A percentile compares a stretch with the other conserved stretches of the same genome.
These are phyloP conservation scores for Spergularia bocconei DNA, from an alignment of 148 eudicot species.

Conservation along the genomic window DNA sequence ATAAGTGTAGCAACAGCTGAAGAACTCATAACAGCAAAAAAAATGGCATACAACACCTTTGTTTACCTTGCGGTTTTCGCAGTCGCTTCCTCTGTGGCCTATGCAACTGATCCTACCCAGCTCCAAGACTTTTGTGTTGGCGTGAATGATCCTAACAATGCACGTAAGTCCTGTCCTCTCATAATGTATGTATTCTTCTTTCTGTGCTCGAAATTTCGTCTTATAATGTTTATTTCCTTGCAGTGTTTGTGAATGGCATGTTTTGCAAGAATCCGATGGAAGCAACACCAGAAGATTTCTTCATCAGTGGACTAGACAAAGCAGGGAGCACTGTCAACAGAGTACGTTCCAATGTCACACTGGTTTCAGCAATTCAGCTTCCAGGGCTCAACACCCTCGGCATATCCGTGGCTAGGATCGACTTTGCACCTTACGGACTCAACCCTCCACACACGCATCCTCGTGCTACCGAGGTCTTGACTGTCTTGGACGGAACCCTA, in stretches of 20 bases:
- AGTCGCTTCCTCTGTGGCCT: slow-evolving; percentile 16
- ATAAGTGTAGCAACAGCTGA: background rate
- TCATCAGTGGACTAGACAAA: slow-evolving; percentile 13
- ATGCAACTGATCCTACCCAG: slow-evolving; percentile 28
- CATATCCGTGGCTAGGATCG: slow-evolving; percentile 14
- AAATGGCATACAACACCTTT: slow-evolving; percentile 16
- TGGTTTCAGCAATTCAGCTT: slow-evolving; percentile 7
- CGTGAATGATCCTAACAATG: slow-evolving; percentile 21
- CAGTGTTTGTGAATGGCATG: slow-evolving; percentile 20
- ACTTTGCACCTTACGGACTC: slow-evolving; percentile 17
- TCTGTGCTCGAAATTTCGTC: background rate
- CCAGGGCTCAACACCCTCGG: slow-evolving; percentile 22
- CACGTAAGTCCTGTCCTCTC: background rate
- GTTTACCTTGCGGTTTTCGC: slow-evolving; percentile 3
- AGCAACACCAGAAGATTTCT: slow-evolving; percentile 12
- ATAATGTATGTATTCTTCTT: background rate
- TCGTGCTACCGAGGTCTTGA: slow-evolving; percentile 15
- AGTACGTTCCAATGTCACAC: slow-evolving; percentile 8
- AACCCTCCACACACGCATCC: slow-evolving; percentile 19
- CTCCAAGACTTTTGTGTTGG: slow-evolving; percentile 28
- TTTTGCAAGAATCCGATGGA: slow-evolving; percentile 19
- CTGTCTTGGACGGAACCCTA: slow-evolving; percentile 11
- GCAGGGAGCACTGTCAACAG: slow-evolving; percentile 13
- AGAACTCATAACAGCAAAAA: background rate
- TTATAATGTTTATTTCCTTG: background rate